Evolutionary conservation across 148 eudicot species (phyloP).

Genomic region (Spergularia bocconei): DNA sequence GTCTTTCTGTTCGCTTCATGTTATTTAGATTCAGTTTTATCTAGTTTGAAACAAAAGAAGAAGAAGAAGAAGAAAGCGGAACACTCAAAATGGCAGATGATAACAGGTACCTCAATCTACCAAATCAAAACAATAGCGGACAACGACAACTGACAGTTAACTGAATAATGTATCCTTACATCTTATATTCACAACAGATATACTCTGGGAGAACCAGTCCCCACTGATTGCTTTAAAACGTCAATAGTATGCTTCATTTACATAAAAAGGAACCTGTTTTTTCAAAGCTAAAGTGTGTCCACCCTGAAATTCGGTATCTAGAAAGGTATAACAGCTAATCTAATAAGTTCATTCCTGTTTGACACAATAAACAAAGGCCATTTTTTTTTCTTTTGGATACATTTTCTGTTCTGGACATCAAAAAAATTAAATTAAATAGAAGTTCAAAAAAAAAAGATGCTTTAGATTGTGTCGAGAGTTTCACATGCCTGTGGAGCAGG

Average conservation of each 20-base stretch:
- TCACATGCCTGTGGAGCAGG: constrained; percentile 42
- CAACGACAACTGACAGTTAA: too few relatives aligned
- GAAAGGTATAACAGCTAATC: not conserved
- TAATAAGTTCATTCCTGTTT: not conserved
- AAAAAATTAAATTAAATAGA: not conserved
- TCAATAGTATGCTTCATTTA: not conserved
- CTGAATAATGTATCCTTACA: too few relatives aligned
- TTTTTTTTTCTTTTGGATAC: not conserved
- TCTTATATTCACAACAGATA: too few relatives aligned
- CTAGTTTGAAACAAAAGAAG: too few relatives aligned
- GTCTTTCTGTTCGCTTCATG: too few relatives aligned
- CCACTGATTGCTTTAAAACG: too few relatives aligned
- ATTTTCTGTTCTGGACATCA: not conserved
- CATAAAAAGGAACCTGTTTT: not conserved
- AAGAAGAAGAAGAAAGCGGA: too few relatives aligned
- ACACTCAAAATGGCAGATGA: too few relatives aligned
- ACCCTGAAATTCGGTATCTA: not conserved
- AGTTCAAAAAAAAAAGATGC: not conserved
- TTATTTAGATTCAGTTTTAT: too few relatives aligned
- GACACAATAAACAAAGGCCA: not conserved
- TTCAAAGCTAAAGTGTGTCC: not conserved
- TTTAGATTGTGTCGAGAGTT: not conserved
- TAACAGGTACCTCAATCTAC: too few relatives aligned
- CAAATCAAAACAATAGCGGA: too few relatives aligned
- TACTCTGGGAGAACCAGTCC: too few relatives aligned